A percentile compares a stretch with the other conserved stretches of the same genome.
Conservation (phyloP, 2,329 filamentous ascomycete species). For the Stachybotrys echinatus region DNA sequence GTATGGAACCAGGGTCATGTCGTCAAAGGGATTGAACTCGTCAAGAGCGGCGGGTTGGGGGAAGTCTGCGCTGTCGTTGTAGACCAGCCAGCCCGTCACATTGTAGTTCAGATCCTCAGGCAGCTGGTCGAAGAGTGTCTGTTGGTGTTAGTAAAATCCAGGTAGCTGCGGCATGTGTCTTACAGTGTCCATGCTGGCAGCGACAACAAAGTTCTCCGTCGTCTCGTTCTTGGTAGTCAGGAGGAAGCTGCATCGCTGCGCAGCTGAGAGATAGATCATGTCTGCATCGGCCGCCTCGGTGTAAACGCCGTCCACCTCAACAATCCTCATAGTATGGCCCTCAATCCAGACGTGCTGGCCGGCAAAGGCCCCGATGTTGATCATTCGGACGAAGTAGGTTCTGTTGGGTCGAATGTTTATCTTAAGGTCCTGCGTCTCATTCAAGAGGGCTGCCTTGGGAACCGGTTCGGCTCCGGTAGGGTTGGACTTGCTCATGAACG, state of each 20-base stretch:
- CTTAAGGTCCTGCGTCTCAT: constrained; percentile 59
- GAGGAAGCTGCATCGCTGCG: constrained; percentile 61
- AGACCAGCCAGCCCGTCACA: constrained; percentile 58
- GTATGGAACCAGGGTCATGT: constrained; percentile 61
- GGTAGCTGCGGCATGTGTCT: too few species aligned
- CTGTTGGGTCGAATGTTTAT: constrained; percentile 59
- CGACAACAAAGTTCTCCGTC: constrained; percentile 59
- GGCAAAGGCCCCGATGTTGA: constrained; percentile 70
- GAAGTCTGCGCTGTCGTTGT: constrained; percentile 40
- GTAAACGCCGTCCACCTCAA: constrained; percentile 71
- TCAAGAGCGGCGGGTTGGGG: constrained; percentile 51
- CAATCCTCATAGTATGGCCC: constrained; percentile 60
- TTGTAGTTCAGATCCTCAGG: constrained; percentile 32
- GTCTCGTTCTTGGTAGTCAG: constrained; percentile 60
- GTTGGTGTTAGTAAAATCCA: too few species aligned
- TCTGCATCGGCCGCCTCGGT: constrained; percentile 54
- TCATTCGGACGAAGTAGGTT: constrained; percentile 67
- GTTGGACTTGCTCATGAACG: constrained; percentile 48
- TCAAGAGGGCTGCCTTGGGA: constrained; percentile 64
- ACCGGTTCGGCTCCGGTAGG: constrained; percentile 59
- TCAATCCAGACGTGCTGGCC: constrained; percentile 64
- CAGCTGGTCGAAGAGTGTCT: constrained; percentile 9
- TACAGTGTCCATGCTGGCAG: constrained; percentile 68
- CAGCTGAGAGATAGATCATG: constrained; percentile 61
- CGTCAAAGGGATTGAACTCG: constrained; percentile 65